Conservation (phyloP, 441 rosid genomes). For the Raphanus hybrid region DNA sequence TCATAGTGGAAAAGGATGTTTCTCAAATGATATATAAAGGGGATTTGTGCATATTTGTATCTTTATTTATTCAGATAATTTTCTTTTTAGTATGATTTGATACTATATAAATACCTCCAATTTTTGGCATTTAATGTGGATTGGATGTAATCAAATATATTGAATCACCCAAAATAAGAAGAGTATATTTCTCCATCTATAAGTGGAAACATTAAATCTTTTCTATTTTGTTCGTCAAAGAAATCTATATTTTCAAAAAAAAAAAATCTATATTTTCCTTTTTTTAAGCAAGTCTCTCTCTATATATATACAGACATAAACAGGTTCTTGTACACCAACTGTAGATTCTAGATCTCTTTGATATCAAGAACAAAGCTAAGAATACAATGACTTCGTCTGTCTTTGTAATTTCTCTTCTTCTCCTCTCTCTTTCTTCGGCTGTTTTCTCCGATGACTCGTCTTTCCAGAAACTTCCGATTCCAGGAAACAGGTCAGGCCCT, state of each 20-base stretch:
- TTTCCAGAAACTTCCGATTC: conserved; percentile 36
- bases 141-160: not conserved
- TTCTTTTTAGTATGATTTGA: conserved; percentile 2
- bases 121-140: conserved; percentile 5
- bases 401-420: conserved; percentile 29
- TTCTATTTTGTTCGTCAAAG: not conserved
- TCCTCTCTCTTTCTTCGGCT: conserved; percentile 37
- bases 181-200: not conserved
- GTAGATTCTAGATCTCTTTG: not conserved
- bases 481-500: conserved; percentile 39
- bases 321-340: not conserved
- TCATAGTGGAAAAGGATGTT: no score
- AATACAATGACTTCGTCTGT: conserved; percentile 28
- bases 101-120: not conserved
- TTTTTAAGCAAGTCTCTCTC: not conserved
- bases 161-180: conserved; percentile 2
- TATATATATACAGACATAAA: conserved; percentile 3
- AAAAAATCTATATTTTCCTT: conserved; percentile 6
- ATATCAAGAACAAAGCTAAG: not conserved
- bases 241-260: conserved; percentile 10
- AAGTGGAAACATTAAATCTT: not conserved
- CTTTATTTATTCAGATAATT: not conserved
- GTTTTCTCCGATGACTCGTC: conserved; percentile 24
- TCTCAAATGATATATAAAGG: no score
- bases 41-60: not conserved